A percentile compares a stretch with the other conserved stretches of the same genome.
phyloP scores from a whole-genome alignment of 2,329 filamentous ascomycete genomes.

The Pseudocercospora macadamiae region DNA sequence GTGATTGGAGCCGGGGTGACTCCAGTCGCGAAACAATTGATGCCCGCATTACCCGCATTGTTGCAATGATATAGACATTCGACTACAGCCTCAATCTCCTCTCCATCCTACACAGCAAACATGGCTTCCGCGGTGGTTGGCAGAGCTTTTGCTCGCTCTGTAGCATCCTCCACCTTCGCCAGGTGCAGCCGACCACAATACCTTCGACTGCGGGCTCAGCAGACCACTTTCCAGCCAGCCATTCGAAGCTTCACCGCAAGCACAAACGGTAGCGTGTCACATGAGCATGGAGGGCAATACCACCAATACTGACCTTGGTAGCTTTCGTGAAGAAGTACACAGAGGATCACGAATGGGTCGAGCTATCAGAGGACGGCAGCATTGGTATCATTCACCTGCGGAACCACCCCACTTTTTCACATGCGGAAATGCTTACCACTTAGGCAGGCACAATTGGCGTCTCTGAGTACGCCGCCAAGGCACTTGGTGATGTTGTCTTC shows the following conservation, averaged over 20 bases:
- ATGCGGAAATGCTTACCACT: conserved; percentile 13
- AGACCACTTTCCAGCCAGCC: conserved; percentile 18
- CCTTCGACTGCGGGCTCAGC: conserved; percentile 30
- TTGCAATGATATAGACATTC: neutral
- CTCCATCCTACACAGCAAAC: conserved; percentile 4
- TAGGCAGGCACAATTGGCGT: conserved; percentile 73
- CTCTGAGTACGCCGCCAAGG: conserved; percentile 85
- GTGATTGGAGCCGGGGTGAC: neutral
- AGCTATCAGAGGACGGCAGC: conserved; percentile 79
- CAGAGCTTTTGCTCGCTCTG: conserved; percentile 27
- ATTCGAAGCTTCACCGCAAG: conserved; percentile 34
- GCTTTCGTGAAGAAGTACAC: conserved; percentile 82
- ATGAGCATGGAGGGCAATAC: neutral
- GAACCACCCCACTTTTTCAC: conserved; percentile 18
- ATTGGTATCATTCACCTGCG: conserved; percentile 58
- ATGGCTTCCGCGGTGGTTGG: conserved; percentile 26
- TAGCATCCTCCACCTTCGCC: conserved; percentile 26
- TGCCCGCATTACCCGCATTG: neutral
- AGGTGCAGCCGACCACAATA: conserved; percentile 35
- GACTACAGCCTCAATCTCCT: neutral
- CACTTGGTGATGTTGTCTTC: conserved; percentile 94
- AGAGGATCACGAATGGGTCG: conserved; percentile 97
- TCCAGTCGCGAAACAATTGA: neutral
- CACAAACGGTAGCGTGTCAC: conserved; percentile 28
- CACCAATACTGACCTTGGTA: conserved; percentile 36